Evolutionary conservation across 805 yeast genomes (phyloP).

Genomic region (Starmera amethionina): DNA sequence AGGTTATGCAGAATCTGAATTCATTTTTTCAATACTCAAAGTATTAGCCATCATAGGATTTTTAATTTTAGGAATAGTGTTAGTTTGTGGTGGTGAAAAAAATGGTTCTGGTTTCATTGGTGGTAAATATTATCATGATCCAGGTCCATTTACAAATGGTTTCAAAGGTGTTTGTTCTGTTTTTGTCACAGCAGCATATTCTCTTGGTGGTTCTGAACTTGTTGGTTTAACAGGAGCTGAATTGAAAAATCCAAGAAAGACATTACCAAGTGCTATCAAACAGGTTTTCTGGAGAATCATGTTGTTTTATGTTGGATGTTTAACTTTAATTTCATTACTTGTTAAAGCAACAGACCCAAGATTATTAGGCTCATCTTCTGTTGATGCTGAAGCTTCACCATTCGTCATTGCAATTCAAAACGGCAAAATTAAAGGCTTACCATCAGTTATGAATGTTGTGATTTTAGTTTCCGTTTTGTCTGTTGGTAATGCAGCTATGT

Average conservation of each 20-base stretch:
- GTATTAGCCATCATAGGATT: slow-evolving; percentile 42
- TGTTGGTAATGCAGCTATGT: slow-evolving; percentile 47
- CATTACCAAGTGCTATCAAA: slow-evolving; percentile 42
- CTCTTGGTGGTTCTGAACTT: slow-evolving; percentile 44
- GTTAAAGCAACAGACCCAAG: slow-evolving; percentile 34
- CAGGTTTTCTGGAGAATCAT: slow-evolving; percentile 49
- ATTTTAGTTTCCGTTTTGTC: slow-evolving; percentile 30
- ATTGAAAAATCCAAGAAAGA: slow-evolving; percentile 34
- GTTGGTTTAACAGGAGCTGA: slow-evolving; percentile 44
- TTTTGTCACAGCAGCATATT: slow-evolving; percentile 45
- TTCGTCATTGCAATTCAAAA: slow-evolving; percentile 62
- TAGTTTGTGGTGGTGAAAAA: slow-evolving; percentile 42
- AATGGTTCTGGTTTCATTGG: slow-evolving; percentile 29
- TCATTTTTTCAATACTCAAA: slow-evolving; percentile 37
- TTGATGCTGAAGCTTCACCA: slow-evolving; percentile 40
- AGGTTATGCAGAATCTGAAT: slow-evolving; percentile 48
- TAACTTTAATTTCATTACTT: slow-evolving; percentile 34
- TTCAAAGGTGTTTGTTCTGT: slow-evolving; percentile 46
- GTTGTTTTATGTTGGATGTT: slow-evolving; percentile 35
- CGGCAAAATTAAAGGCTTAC: slow-evolving; percentile 59
- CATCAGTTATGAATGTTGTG: slow-evolving; percentile 55
- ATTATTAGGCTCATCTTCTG: slow-evolving; percentile 20
- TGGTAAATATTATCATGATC: slow-evolving; percentile 35
- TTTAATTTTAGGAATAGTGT: slow-evolving; percentile 41
- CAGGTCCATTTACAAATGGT: slow-evolving; percentile 57